phyloP scores from a whole-genome alignment of 352 stramenopile genomes.

The Phytophthora palmivora region DNA sequence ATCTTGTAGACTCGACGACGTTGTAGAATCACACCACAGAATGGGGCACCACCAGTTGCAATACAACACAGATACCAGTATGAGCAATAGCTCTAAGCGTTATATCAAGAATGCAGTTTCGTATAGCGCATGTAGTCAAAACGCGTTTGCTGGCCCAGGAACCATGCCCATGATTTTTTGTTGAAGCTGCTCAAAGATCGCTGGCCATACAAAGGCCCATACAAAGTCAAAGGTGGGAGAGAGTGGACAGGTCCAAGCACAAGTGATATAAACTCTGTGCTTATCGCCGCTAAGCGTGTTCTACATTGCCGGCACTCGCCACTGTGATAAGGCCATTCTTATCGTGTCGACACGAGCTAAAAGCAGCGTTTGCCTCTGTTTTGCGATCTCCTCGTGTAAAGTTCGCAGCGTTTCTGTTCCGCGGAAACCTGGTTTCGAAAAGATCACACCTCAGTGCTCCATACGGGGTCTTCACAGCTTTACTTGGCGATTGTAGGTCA shows the following conservation, averaged over 20 bases:
- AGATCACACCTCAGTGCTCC: conserved; percentile 7
- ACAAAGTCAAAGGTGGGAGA: conserved; percentile 19
- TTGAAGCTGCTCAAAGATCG: conserved; percentile 30
- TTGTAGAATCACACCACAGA: no score
- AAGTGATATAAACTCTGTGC: background rate
- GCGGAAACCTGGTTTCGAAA: conserved; percentile 14
- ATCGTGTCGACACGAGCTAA: conserved; percentile 16
- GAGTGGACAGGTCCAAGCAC: conserved; percentile 10
- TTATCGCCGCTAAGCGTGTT: background rate
- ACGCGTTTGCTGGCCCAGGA: background rate
- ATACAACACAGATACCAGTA: no score
- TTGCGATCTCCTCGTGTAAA: background rate
- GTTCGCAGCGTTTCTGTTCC: conserved; percentile 5
- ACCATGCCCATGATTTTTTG: background rate
- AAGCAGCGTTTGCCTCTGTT: background rate
- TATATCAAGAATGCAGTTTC: no score
- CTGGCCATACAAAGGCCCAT: conserved; percentile 4
- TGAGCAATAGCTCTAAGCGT: no score
- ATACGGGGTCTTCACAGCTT: conserved; percentile 9
- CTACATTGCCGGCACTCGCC: background rate
- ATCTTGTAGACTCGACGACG: no score
- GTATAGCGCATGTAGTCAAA: background rate
- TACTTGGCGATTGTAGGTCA: conserved; percentile 1
- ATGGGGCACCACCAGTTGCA: no score
- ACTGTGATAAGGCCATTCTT: conserved; percentile 13